Evolutionary conservation across 352 stramenopile genomes (phyloP), one percentile per base, ranked within the genome.

Genomic region (Albugo candida): DNA sequence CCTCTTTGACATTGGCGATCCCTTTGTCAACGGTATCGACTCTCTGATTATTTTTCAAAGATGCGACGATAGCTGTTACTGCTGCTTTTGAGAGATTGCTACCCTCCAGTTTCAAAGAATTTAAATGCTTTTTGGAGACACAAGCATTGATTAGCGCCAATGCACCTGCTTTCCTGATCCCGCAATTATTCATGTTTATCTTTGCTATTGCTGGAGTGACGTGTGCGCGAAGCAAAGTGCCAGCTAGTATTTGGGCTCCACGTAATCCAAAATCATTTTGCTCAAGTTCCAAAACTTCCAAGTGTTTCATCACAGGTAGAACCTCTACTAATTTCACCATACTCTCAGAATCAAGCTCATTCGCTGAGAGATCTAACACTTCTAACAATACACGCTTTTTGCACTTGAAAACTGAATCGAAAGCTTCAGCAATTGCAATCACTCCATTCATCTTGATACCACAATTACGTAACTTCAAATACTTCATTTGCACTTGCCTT

Each of bases 261-360:
- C 64, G 73, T 13, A 77, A 92, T 39, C 67, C 77, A 16, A 97
- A 75, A 61, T 96, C 82, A 63, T 97, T 97, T 55, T 96, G 89
- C 51, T 97, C 85, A 21, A 95, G 48, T 45, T 86, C 70, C 34
- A 97, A 59, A 45, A 81, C 63, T 53, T 74, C 78, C 41, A 97
- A 60, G 46, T 57, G 59, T n/a, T 49, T 48, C 13, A 72, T 58
- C 38, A 58, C 57, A 16, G 55, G 52, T 41, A 91, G 48, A 6
- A 72, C 51, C 36, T 57, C 45, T 18, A 67, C 73, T 18, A 92
- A 36, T 19, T 53, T 58, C 5, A 53, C 50, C 52, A 81, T 69
- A 34, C 75, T 83, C 24, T 74, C 54, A 11, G 58, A 59, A 36
- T 81, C 94, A 37, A 96, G 48, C 19, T 95, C 83, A 55, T 97